Conservation (phyloP, 2,329 filamentous ascomycete species). For the Claviceps sp. region DNA sequence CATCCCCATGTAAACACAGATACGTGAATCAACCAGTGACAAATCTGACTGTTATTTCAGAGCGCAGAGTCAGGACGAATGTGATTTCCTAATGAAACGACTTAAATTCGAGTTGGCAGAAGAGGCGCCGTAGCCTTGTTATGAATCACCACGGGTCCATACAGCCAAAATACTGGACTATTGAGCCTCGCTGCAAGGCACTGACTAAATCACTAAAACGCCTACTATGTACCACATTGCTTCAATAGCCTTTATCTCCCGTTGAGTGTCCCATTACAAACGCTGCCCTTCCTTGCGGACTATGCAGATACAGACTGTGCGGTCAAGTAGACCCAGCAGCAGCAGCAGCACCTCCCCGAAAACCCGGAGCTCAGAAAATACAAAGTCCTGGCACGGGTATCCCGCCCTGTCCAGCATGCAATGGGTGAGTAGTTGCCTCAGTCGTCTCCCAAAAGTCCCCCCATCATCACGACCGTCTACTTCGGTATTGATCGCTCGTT, state of each 20-base stretch:
- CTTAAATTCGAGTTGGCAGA: background rate
- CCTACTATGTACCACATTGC: too few relatives aligned
- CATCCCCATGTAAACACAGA: too few relatives aligned
- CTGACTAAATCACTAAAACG: background rate
- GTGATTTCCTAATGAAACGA: background rate
- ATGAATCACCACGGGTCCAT: background rate
- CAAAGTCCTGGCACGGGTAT: background rate
- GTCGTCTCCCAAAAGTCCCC: background rate
- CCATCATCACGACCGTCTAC: background rate
- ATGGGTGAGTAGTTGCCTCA: background rate
- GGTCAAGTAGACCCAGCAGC: too few relatives aligned
- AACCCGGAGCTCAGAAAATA: background rate
- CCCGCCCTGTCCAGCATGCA: background rate
- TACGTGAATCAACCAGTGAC: too few relatives aligned
- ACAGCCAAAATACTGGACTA: background rate
- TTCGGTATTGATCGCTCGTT: slow-evolving; percentile 24
- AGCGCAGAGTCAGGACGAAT: too few relatives aligned
- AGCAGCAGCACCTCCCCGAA: too few relatives aligned
- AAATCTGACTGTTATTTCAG: too few relatives aligned
- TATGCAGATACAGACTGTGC: too few relatives aligned
- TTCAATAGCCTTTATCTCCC: too few relatives aligned
- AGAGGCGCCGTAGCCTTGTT: background rate
- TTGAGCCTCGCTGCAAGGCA: background rate
- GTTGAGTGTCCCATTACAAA: too few relatives aligned
- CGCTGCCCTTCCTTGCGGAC: too few relatives aligned